Evolutionary conservation across 352 stramenopile genomes (phyloP), one percentile per base, ranked within the genome.

Genomic region (Pythium folliculosum): DNA sequence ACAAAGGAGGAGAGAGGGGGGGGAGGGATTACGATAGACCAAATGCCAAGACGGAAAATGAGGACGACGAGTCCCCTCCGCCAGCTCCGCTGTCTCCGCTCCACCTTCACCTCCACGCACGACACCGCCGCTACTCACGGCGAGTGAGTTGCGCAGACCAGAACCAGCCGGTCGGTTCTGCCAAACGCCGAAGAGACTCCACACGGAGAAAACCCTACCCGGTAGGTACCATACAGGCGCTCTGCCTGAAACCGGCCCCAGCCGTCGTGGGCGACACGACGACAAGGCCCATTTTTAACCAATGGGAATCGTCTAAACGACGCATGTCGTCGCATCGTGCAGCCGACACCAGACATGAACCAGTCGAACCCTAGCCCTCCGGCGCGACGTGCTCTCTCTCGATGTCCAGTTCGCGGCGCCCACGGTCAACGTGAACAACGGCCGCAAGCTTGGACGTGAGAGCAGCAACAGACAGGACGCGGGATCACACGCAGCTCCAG

Each of bases 361-460:
- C 45, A 70, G 56, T 65, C 56, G 55, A 55, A 47, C 65, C 65
- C 65, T 71, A 71, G 4, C 65, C 63, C 27, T 32, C 27, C 27
- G 27, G 27, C 27, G 27, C 27, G 27, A 32, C 27, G 5, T 5
- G 27, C 27, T 32, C 12, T 56, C 30, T 40, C 14, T 63, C 54
- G 64, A 63, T 70, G 63, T 64, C 63, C 63, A 51, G 63, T 70
- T 70, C 63, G 45, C n/a, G 22, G 27, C 27, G 27, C 22, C 49
- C 25, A 21, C 40, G 21, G 27, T 40, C 8, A 30, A 38, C n/a
- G 7, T 30, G 23, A 21, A 63, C 57, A 63, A 63, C 47, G 6
- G 4, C 35, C 40, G 14, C 40, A 1, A 16, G 14, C 14, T 43
- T 43, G 37, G 14, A 3, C 9, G 37, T 32, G 27, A 40, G 35